phyloP scores from a whole-genome alignment of 768 basidiomycete genomes.

The Lactifluus piperatus region DNA sequence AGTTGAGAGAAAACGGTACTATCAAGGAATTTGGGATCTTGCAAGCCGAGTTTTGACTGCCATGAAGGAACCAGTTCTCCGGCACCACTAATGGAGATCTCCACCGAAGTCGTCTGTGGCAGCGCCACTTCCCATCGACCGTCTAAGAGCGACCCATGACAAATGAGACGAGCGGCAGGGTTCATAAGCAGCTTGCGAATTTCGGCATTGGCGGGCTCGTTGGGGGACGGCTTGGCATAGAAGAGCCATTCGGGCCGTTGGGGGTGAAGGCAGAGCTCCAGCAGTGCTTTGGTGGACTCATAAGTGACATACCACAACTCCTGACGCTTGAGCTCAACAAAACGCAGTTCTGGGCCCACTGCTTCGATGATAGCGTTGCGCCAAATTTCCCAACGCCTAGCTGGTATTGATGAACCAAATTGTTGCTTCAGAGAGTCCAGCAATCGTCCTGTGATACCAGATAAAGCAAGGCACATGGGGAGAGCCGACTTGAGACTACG shows the following conservation, averaged over 20 bases:
- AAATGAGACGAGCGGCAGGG: constrained; percentile 70
- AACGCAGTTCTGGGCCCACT: constrained; percentile 58
- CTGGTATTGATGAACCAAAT: constrained; percentile 36
- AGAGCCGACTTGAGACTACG: constrained; percentile 67
- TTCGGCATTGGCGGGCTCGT: constrained; percentile 68
- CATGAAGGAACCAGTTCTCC: constrained; percentile 75
- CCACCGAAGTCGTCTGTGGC: constrained; percentile 46
- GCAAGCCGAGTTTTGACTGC: constrained; percentile 74
- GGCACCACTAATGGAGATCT: constrained; percentile 52
- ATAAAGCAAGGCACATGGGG: constrained; percentile 76
- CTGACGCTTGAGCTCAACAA: constrained; percentile 80
- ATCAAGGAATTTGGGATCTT: constrained; percentile 53
- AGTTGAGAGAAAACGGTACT: constrained; percentile 60
- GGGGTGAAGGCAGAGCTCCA: constrained; percentile 72
- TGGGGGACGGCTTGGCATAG: constrained; percentile 57
- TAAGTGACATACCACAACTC: constrained; percentile 81
- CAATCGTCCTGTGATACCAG: constrained; percentile 38
- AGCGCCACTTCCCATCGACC: constrained; percentile 80
- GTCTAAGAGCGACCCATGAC: constrained; percentile 45
- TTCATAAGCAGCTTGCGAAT: constrained; percentile 63
- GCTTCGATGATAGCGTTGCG: constrained; percentile 54
- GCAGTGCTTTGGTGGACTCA: constrained; percentile 55
- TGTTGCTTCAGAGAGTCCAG: constrained; percentile 43
- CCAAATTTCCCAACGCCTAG: constrained; percentile 64
- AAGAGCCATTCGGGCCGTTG: constrained; percentile 82